Conservation (phyloP, 148 eudicot genomes). For the Rhododendron griersonianum region DNA sequence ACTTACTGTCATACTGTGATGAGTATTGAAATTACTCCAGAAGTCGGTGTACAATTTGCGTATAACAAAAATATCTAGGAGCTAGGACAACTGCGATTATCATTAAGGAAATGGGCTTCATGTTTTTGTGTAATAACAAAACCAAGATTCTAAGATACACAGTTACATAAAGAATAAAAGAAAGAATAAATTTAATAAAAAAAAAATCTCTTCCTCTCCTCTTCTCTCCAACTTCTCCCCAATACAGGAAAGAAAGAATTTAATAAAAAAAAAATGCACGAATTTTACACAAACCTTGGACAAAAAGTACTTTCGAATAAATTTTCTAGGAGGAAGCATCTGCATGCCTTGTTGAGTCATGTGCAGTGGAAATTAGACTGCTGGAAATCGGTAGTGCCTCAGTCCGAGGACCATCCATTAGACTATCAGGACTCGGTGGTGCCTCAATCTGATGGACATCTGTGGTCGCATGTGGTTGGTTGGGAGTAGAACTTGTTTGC, state of each 20-base stretch:
- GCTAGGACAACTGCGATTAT: background rate
- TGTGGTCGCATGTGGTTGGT: background rate
- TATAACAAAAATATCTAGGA: background rate
- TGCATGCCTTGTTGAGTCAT: background rate
- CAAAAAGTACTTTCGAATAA: background rate
- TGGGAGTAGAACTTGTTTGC: background rate
- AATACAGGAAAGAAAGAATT: background rate
- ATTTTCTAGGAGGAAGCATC: background rate
- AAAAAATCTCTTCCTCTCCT: too few species aligned
- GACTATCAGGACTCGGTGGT: background rate
- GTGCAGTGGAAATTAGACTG: slow-evolving; percentile 9
- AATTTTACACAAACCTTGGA: slow-evolving; percentile 15
- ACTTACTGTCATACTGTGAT: background rate
- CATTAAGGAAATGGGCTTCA: background rate
- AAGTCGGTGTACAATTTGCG: background rate
- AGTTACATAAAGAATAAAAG: background rate
- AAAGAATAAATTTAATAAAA: background rate
- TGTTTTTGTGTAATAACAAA: background rate
- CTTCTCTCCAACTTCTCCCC: too few species aligned
- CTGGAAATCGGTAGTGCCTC: background rate
- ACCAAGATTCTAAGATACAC: background rate
- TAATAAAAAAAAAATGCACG: background rate
- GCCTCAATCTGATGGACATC: slow-evolving; percentile 10
- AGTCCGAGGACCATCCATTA: background rate
- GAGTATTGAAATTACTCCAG: background rate